These are phyloP conservation scores for Blastobotrys capitulatus DNA, from an alignment of 1,139 yeast genomes.

Conservation along the genomic window DNA sequence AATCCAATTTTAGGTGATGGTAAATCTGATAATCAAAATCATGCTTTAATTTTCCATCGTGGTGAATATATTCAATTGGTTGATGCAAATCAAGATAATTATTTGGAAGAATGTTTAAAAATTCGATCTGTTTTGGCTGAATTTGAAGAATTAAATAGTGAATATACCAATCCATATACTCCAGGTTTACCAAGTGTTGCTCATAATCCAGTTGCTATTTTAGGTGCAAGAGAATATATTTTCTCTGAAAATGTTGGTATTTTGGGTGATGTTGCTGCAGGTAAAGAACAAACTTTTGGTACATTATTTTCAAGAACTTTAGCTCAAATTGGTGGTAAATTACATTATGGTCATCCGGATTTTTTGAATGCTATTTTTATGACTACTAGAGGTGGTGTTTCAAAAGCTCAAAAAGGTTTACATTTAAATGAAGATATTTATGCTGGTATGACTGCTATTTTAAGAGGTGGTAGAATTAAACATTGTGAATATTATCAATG, in stretches of 20 bases:
- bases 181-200: slow-evolving; percentile 36
- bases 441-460: slow-evolving; percentile 97
- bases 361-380: slow-evolving; percentile 88
- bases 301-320: slow-evolving; percentile 95
- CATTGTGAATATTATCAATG: slow-evolving; percentile 99
- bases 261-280: slow-evolving; percentile 99
- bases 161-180: slow-evolving; percentile 41
- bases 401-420: slow-evolving; percentile 97
- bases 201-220: slow-evolving; percentile 79
- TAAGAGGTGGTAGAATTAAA: slow-evolving; percentile 98
- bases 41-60: slow-evolving; percentile 92
- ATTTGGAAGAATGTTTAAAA: slow-evolving; percentile 96
- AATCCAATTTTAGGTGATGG: slow-evolving; percentile 99
- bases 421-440: slow-evolving; percentile 99
- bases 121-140: slow-evolving; percentile 96
- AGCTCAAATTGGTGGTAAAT: slow-evolving; percentile 97
- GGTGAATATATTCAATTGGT: slow-evolving; percentile 98
- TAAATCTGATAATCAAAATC: slow-evolving; percentile 98
- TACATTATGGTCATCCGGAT: slow-evolving; percentile 99
- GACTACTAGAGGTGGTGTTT: slow-evolving; percentile 99
- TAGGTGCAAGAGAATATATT: slow-evolving; percentile 99
- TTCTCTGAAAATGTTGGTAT: slow-evolving; percentile 99
- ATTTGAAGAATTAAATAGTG: slow-evolving; percentile 85
- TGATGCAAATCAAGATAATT: slow-evolving; percentile 98
- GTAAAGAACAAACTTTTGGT: slow-evolving; percentile 99